Evolutionary conservation across 2,329 filamentous ascomycete species (phyloP), one percentile per base, ranked within the genome.

Genomic region (Aspergillus udagawae): DNA sequence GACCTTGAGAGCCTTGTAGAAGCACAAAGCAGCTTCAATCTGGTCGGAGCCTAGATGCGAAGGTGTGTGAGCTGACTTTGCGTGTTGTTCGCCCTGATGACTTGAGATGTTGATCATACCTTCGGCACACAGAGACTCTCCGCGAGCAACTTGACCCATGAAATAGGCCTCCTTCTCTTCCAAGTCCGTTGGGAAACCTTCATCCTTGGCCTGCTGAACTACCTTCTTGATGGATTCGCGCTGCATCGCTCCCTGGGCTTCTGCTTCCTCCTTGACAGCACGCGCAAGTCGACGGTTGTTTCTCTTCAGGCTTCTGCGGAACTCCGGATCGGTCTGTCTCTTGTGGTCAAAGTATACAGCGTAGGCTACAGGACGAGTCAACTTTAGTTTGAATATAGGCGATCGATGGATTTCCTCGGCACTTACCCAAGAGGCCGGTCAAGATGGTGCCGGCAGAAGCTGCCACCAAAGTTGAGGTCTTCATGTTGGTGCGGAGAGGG

Each of bases 1-100:
- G 67, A 97, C 94, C 84, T 99, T 99, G 65, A 99, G 85, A 48
- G 92, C 94, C 83, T 92, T 95, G 85, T 97, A 99, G 80, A 99
- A 99, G 76, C 90, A 91, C 60, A 97, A 81, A 50, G 94, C 93
- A 52, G 94, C 91, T 64, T 97, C 92, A 58, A 96, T 77, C 56
- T 77, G 74, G 55, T 74, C 69, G 51, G 72, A 68, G 50, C 73
- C 77, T 78, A 62, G 27, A 53, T 47, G 55, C 35, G 25, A 10
- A 20, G 48, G 50, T 54, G 56, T 50, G 49, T 59, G 52, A 57
- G 58, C 60, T 51, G 61, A 53, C 49, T 27, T 54, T 51, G 12
- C 17, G 51, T 47, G 45, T 23, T 25, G 38, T 41, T 27, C 9
- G 14, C 2, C 49, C 23, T 25, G 35, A 53, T 51, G 47, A 51